Base-by-base conservation (phyloP, 805 yeast genomes). In the Lipomyces lipofer region DNA sequence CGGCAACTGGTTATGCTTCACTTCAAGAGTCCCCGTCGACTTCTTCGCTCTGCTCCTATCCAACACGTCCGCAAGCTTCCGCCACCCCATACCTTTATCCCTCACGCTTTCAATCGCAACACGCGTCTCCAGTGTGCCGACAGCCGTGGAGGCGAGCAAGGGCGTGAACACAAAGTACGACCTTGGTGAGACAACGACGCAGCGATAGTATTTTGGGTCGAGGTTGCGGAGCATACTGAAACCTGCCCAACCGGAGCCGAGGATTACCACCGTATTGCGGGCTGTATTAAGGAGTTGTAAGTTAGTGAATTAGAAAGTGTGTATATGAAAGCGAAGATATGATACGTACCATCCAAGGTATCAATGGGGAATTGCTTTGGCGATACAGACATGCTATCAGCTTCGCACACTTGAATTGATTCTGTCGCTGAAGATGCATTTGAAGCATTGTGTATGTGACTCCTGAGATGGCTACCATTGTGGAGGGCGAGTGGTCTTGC, bases 201-300 rank as follows among this genome's bases (percentile, higher is more conserved):
- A 82, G 60, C 83, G 83, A 66, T 82, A 84, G 60, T 79, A 80
- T 40, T 78, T 78, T 22, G 78, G 75, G 54, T 75, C 74, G 50
- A 84, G 65, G 43, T 72, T 71, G 64, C 79, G 81, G 60, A 84
- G 71, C 8, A 83, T 63, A 12, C 83, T 81, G 27, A 81, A 86
- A 7, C 86, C 77, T 1, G 86, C 88, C 88, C 88, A 84, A 43
- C 88, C 88, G 35, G 84, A 77, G 15, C 88, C 88, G 32, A 84
- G 71, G 30, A 84, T 73, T 2, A 84, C 86, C 49, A 84, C 53
- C 3, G 56, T 51, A 9, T 47, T 29, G 17, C 56, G 56, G 42
- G 44, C 56, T 52, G 43, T 17, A 21, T n/a, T n/a, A n/a, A n/a
- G n/a, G n/a, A n/a, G n/a, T n/a, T n/a, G n/a, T n/a, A n/a, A n/a